A percentile compares a stretch with the other conserved stretches of the same genome.
phyloP scores from a whole-genome alignment of 202 grass and related monocot species.

The Musa balbisiana region DNA sequence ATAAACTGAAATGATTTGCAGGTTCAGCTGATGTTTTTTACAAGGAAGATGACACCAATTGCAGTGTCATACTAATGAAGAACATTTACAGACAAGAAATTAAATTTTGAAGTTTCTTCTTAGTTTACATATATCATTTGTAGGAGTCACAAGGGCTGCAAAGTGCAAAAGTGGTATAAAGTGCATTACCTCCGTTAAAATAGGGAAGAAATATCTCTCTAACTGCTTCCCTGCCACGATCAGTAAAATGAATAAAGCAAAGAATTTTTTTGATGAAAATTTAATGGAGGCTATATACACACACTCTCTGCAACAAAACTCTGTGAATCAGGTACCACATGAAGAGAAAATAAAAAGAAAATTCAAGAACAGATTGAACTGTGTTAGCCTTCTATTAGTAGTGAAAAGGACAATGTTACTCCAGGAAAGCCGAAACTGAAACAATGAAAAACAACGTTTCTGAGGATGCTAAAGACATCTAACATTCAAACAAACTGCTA shows the following conservation, averaged over 20 bases:
- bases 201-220: conserved; percentile 71
- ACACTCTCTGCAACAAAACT: not conserved
- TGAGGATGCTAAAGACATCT: not conserved
- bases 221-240: conserved; percentile 57
- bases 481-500: not conserved
- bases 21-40: not conserved
- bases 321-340: not conserved
- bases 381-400: too few relatives aligned
- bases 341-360: not conserved
- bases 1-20: not conserved
- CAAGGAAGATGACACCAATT: not conserved
- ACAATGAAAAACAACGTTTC: not conserved
- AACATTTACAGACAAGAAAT: not conserved
- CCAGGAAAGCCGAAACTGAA: not conserved
- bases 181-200: conserved; percentile 52
- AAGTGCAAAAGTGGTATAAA: conserved; percentile 2
- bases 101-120: not conserved
- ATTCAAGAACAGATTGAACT: not conserved
- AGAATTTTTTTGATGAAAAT: not conserved
- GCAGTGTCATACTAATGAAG: not conserved
- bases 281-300: too few relatives aligned
- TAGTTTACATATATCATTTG: not conserved
- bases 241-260: not conserved
- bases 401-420: too few relatives aligned
- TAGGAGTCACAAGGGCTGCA: not conserved